A percentile compares a stretch with the other conserved stretches of the same genome.
Evolutionary conservation across 1,284 basidiomycete genomes (phyloP).

Genomic region (Cutaneotrichosporon sp.): DNA sequence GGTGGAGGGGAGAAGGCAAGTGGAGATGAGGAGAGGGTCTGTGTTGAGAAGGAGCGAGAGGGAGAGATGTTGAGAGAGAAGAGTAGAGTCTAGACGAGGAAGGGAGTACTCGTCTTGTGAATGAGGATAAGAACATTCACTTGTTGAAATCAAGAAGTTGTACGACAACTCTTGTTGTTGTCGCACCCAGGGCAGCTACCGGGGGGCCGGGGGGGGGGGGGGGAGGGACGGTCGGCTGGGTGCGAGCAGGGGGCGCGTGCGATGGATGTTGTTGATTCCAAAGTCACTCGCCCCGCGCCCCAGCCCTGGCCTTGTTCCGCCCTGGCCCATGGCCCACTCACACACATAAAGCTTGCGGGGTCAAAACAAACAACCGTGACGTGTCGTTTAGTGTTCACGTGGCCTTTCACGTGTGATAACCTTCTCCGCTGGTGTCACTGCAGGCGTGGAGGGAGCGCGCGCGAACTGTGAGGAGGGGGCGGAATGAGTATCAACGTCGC

Average conservation of each 20-base stretch:
- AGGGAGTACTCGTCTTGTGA: constrained; percentile 3
- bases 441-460: neutral
- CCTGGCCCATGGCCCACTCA: too few species aligned
- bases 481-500: neutral
- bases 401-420: neutral
- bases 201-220: too few species aligned
- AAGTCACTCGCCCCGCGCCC: neutral
- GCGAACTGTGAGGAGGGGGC: too few species aligned
- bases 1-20: neutral
- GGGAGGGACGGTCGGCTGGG: neutral
- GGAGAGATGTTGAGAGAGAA: neutral
- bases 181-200: neutral
- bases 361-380: constrained; percentile 15
- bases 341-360: too few species aligned
- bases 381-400: neutral
- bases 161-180: constrained; percentile 3
- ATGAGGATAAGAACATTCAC: neutral
- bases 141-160: neutral
- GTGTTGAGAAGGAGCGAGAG: neutral
- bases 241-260: too few species aligned
- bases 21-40: neutral
- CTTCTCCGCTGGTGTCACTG: neutral
- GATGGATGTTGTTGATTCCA: constrained; percentile 6
- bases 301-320: neutral
- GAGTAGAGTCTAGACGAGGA: constrained; percentile 1